Conservation (phyloP, 495 filamentous ascomycete genomes). For the Elasticomyces elasticus region DNA sequence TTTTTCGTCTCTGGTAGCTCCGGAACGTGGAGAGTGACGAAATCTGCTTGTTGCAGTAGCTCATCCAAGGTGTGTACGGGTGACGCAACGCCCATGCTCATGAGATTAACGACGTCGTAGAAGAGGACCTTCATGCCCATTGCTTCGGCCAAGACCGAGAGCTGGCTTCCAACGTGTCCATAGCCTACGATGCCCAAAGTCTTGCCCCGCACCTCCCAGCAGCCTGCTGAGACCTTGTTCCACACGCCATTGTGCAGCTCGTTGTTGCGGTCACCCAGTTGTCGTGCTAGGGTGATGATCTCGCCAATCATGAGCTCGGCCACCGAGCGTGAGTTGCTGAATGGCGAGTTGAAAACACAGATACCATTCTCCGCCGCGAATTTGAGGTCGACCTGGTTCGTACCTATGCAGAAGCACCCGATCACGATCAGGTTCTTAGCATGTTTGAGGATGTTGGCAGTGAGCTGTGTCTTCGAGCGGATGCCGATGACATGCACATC, state of each 20-base stretch:
- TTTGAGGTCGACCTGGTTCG: conserved; percentile 92
- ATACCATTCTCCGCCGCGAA: conserved; percentile 87
- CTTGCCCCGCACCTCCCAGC: conserved; percentile 98
- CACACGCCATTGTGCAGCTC: conserved; percentile 93
- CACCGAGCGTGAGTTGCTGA: conserved; percentile 93
- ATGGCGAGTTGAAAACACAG: conserved; percentile 98
- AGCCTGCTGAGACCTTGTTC: conserved; percentile 94
- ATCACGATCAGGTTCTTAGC: conserved; percentile 92
- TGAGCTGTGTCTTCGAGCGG: conserved; percentile 93
- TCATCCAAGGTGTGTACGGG: conserved; percentile 70
- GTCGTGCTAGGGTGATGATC: conserved; percentile 82
- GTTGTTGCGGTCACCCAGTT: conserved; percentile 83
- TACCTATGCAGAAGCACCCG: conserved; percentile 98
- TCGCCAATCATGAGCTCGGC: conserved; percentile 92
- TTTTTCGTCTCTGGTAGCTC: conserved; percentile 85
- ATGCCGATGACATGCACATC: conserved; percentile 98
- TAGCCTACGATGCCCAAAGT: conserved; percentile 95
- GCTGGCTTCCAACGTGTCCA: conserved; percentile 92
- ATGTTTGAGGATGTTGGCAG: conserved; percentile 69
- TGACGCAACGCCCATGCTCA: conserved; percentile 78
- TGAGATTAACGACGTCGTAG: conserved; percentile 85
- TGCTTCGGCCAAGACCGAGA: conserved; percentile 90
- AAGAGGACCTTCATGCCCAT: conserved; percentile 98
- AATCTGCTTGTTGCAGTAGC: conserved; percentile 73
- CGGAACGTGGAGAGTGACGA: conserved; percentile 88